These are phyloP conservation scores for Ganoderma resinaceum DNA, from an alignment of 1,284 basidiomycete species.

Conservation along the genomic window DNA sequence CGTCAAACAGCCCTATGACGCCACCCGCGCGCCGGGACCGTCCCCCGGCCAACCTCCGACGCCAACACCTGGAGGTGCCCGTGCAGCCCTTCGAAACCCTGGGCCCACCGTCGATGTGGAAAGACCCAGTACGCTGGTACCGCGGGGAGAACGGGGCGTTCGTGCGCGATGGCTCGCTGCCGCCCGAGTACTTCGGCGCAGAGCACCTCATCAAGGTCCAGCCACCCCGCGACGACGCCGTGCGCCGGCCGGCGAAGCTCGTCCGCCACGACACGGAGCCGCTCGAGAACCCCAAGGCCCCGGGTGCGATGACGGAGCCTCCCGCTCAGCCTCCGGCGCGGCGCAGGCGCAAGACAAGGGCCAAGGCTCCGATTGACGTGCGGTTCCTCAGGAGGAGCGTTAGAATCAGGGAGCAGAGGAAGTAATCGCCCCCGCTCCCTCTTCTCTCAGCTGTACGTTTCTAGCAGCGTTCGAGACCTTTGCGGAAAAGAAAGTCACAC, in stretches of 20 bases:
- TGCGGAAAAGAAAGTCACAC: background rate
- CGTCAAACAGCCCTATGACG: background rate
- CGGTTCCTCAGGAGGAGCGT: background rate
- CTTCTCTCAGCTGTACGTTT: background rate
- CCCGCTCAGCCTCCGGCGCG: background rate
- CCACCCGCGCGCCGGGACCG: background rate
- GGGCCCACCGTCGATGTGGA: background rate
- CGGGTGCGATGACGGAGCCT: background rate
- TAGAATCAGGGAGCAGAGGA: background rate
- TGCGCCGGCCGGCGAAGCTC: background rate
- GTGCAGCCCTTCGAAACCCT: background rate
- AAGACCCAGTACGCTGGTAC: background rate
- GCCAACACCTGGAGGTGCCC: background rate
- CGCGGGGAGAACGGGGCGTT: background rate
- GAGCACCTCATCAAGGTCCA: background rate
- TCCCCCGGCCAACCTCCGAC: background rate
- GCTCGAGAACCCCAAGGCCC: background rate
- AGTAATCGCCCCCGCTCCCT: background rate
- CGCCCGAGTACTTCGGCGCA: conserved; percentile 13
- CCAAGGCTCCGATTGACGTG: background rate
- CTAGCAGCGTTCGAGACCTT: background rate
- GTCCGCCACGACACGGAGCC: conserved; percentile 19
- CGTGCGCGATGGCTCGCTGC: conserved; percentile 24
- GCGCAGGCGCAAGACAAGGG: background rate
- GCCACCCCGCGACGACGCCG: background rate